Percentiles rank a stretch among this genome's conserved stretches.
Conservation (phyloP, 768 basidiomycete species). For the Terana coerulea region DNA sequence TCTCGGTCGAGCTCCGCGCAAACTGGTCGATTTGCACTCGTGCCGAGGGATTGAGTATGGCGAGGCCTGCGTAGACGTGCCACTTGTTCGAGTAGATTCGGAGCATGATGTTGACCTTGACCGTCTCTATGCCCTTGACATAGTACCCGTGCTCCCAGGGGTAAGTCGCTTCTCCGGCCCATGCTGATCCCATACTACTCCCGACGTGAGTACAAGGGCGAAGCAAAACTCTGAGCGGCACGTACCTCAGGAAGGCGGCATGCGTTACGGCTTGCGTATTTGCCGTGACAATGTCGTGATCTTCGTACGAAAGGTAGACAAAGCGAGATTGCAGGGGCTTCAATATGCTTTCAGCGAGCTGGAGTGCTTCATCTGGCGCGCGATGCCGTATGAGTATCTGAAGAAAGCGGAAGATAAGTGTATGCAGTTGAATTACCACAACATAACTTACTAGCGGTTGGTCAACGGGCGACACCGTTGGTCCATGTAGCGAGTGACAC, state of each 20-base stretch:
- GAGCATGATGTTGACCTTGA: constrained; percentile 94
- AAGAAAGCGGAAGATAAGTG: background rate
- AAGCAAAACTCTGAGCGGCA: background rate
- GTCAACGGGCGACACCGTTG: constrained; percentile 79
- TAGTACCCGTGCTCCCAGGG: constrained; percentile 97
- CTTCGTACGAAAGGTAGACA: constrained; percentile 93
- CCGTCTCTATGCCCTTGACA: constrained; percentile 95
- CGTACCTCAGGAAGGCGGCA: constrained; percentile 91
- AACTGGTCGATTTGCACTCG: constrained; percentile 88
- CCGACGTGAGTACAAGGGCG: background rate
- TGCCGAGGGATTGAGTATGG: constrained; percentile 92
- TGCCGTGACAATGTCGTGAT: constrained; percentile 94
- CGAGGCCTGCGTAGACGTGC: constrained; percentile 99
- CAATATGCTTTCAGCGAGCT: constrained; percentile 79
- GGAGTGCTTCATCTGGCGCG: constrained; percentile 66
- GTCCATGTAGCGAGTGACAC: constrained; percentile 93
- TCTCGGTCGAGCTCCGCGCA: constrained; percentile 76
- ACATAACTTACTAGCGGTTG: constrained; percentile 77
- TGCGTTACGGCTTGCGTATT: constrained; percentile 99
- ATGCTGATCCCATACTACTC: constrained; percentile 94
- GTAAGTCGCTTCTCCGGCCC: constrained; percentile 72
- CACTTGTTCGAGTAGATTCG: constrained; percentile 97
- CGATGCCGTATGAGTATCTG: constrained; percentile 90
- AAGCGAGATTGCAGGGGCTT: constrained; percentile 76
- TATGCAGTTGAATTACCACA: background rate